Conservation (phyloP, 2,329 filamentous ascomycete species). For the Colletotrichum euphorbiae region DNA sequence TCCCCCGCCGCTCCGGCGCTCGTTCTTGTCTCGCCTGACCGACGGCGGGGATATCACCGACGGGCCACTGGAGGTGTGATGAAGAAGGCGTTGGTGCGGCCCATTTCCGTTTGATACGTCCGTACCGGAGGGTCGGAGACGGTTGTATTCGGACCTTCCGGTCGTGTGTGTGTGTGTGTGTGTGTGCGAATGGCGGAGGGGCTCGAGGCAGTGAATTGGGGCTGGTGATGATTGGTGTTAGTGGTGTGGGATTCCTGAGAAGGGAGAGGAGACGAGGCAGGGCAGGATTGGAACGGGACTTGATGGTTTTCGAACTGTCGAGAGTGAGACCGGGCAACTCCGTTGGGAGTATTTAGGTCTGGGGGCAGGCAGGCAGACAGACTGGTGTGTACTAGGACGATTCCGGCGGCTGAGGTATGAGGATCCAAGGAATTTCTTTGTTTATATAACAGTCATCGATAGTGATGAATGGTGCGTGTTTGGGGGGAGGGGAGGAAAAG, state of each 20-base stretch:
- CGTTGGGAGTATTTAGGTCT: not conserved
- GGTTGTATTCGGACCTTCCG: not conserved
- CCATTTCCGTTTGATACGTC: conserved; percentile 10
- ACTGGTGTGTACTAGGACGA: conserved; percentile 5
- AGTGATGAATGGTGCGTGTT: not conserved
- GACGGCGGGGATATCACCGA: too few species aligned
- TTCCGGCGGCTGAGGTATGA: conserved; percentile 16
- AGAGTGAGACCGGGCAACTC: not conserved
- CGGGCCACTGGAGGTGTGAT: not conserved
- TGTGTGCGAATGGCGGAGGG: not conserved
- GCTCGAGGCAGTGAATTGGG: conserved; percentile 1
- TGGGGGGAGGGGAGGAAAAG: too few species aligned
- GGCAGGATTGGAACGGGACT: not conserved
- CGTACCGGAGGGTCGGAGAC: conserved; percentile 24
- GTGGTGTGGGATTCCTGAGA: not conserved
- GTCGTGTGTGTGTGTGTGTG: not conserved
- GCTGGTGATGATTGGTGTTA: conserved; percentile 9
- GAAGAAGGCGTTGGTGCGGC: not conserved
- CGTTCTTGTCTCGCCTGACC: too few species aligned
- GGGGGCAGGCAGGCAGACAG: not conserved
- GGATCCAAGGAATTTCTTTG: conserved; percentile 17
- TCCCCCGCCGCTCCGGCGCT: too few species aligned
- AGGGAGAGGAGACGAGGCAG: not conserved
- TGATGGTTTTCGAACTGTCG: too few species aligned
- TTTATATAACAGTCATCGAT: conserved; percentile 34